Evolutionary conservation across 495 filamentous ascomycete genomes (phyloP).

Genomic region (Halenospora varia): DNA sequence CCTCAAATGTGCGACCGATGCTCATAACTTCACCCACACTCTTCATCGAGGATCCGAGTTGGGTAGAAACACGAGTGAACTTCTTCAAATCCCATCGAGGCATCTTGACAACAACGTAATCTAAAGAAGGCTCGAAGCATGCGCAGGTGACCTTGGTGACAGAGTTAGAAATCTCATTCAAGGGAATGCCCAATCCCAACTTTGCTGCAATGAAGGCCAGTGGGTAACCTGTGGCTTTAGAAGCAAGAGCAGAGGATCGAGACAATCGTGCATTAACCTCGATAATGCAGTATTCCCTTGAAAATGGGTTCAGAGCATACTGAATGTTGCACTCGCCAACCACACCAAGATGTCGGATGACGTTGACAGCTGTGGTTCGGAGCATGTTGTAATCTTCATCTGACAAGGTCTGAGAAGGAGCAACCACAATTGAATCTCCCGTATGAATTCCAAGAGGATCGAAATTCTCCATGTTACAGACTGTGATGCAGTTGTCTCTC

Average conservation of each 20-base stretch:
- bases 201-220: slow-evolving; percentile 96
- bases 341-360: slow-evolving; percentile 93
- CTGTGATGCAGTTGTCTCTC: slow-evolving; percentile 97
- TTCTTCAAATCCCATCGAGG: slow-evolving; percentile 99
- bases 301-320: slow-evolving; percentile 96
- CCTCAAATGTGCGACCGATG: slow-evolving; percentile 94
- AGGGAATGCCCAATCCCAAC: slow-evolving; percentile 85
- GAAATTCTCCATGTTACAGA: slow-evolving; percentile 99
- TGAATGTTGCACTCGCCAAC: slow-evolving; percentile 99
- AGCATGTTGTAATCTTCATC: slow-evolving; percentile 99
- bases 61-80: slow-evolving; percentile 91
- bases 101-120: slow-evolving; percentile 99
- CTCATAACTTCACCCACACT: slow-evolving; percentile 99
- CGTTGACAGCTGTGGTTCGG: slow-evolving; percentile 96
- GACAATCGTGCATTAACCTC: slow-evolving; percentile 98
- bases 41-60: slow-evolving; percentile 98
- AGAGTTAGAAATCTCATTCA: slow-evolving; percentile 95
- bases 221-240: slow-evolving; percentile 95
- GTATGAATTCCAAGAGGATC: slow-evolving; percentile 98
- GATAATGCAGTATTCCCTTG: slow-evolving; percentile 96
- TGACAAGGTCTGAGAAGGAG: slow-evolving; percentile 92
- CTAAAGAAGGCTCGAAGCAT: slow-evolving; percentile 98
- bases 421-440: slow-evolving; percentile 97
- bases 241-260: slow-evolving; percentile 89
- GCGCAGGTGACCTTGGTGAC: slow-evolving; percentile 95